phyloP scores from a whole-genome alignment of 2,329 filamentous ascomycete genomes.

The Metarhizium rileyi region DNA sequence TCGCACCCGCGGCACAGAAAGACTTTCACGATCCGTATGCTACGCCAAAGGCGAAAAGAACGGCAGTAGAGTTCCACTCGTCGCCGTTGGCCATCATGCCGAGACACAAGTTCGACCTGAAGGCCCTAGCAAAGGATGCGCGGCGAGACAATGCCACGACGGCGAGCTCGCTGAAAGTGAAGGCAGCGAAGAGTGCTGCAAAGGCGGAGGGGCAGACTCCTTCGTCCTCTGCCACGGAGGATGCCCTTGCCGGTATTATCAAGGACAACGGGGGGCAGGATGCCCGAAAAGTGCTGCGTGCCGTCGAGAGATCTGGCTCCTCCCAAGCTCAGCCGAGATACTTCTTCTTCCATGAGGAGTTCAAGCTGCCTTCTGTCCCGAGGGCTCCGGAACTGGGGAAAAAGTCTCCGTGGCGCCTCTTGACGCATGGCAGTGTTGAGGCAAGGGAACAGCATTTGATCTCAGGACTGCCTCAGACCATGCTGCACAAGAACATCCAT shows the following conservation, averaged over 20 bases:
- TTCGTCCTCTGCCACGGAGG: background rate
- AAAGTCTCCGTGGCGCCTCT: constrained; percentile 35
- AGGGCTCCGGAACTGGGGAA: constrained; percentile 20
- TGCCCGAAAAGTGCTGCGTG: constrained; percentile 34
- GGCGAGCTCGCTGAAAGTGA: constrained; percentile 39
- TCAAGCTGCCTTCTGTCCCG: constrained; percentile 16
- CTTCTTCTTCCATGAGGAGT: constrained; percentile 39
- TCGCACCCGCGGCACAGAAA: constrained; percentile 2
- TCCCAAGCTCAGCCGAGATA: constrained; percentile 27
- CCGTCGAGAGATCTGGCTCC: constrained; percentile 40
- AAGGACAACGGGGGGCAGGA: constrained; percentile 31
- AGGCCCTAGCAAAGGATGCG: constrained; percentile 50
- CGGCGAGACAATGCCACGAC: constrained; percentile 49
- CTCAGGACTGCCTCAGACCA: constrained; percentile 50
- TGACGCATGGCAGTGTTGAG: constrained; percentile 32
- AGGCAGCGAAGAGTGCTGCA: constrained; percentile 21
- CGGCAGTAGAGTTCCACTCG: constrained; percentile 26
- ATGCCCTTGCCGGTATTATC: constrained; percentile 21
- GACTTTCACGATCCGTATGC: constrained; percentile 17
- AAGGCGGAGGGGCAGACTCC: constrained; percentile 6
- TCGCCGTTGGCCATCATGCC: constrained; percentile 42
- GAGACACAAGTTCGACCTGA: constrained; percentile 55
- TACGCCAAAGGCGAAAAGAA: constrained; percentile 40
- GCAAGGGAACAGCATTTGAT: constrained; percentile 49
- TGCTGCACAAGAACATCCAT: constrained; percentile 22